Conservation (phyloP, 2,329 filamentous ascomycete genomes). For the Ambrosiella beaveri region DNA sequence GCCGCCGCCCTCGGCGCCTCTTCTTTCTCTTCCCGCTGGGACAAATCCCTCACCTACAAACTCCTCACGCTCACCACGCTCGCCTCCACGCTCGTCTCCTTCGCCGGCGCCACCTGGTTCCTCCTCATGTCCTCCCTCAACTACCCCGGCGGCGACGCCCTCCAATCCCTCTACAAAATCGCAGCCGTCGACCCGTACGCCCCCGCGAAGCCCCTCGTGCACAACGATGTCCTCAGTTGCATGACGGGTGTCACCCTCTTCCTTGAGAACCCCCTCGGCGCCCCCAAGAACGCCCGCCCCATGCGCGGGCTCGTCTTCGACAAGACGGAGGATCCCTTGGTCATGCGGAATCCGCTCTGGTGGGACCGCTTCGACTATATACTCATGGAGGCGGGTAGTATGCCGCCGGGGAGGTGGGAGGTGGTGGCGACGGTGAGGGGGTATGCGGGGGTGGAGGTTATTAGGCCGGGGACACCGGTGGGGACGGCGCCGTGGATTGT, state of each 20-base stretch:
- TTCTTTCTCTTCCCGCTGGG: conserved; percentile 48
- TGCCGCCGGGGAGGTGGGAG: conserved; percentile 37
- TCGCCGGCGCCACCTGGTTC: conserved; percentile 45
- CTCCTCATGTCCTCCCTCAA: conserved; percentile 73
- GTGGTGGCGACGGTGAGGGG: conserved; percentile 38
- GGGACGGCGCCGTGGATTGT: conserved; percentile 20
- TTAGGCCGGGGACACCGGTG: conserved; percentile 27
- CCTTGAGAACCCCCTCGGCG: conserved; percentile 29
- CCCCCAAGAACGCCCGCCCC: conserved; percentile 17
- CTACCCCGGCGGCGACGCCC: conserved; percentile 78
- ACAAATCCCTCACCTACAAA: conserved; percentile 40
- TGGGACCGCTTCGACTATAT: conserved; percentile 49
- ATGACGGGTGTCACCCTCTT: conserved; percentile 58
- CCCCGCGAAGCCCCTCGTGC: conserved; percentile 23
- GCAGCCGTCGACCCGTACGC: conserved; percentile 17
- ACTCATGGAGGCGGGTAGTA: conserved; percentile 34
- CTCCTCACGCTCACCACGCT: conserved; percentile 37
- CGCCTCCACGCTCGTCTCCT: conserved; percentile 41
- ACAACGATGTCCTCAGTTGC: conserved; percentile 49
- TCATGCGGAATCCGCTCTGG: conserved; percentile 32
- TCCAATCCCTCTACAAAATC: conserved; percentile 34
- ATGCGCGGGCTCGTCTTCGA: conserved; percentile 29
- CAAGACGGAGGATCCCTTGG: conserved; percentile 39
- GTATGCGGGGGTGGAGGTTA: conserved; percentile 40
- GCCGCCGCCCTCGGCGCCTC: conserved; percentile 57